Evolutionary conservation across 1,139 yeast species (phyloP), one percentile per base, ranked within the genome.

Genomic region (Maudiozyma humilis): DNA sequence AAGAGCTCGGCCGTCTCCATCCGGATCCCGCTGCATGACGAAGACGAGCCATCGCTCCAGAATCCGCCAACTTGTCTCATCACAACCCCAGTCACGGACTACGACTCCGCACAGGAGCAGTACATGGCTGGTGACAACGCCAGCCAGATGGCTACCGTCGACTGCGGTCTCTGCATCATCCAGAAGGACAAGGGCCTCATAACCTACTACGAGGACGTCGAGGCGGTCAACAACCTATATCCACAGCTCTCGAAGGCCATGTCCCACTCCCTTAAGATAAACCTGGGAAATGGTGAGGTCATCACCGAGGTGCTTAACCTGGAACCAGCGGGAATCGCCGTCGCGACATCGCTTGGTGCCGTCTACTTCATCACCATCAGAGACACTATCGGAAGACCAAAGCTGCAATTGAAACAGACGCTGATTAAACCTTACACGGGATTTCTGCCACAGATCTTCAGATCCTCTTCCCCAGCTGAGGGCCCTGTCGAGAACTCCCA

Each of bases 301-400:
- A 69, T 86, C 20, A 75, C 79, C 1, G 59, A 71, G 37, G 75
- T 82, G 2, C 76, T 78, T 48, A 77, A 76, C 49, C 72, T 81
- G 14, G 89, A 83, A 51, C 91, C 93, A 0, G 79, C 84, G 2
- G 95, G 95, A 1, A 66, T 87, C 5, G 69, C 82, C 1, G 61
- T 84, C 10, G 76, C 88, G 4, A 86, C 96, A 0, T 77, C 87
- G 4, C 70, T 76, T 54, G 87, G 86, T 33, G 52, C 93, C 48
- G 76, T 82, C 40, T 62, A 82, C 12, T 68, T 84, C 41, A 60
- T 86, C 3, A 70, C 82, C 0, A 68, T 87, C 32, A 72, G 85
- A 50, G 94, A 87, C 60, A 69, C 75, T 41, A 72, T 75, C 39
- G 91, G 94, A 37, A 79, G 78, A 54, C 80, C 88, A 1, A 58